phyloP scores from a whole-genome alignment of 2,329 filamentous ascomycete genomes.

The Orbilia quercus region DNA sequence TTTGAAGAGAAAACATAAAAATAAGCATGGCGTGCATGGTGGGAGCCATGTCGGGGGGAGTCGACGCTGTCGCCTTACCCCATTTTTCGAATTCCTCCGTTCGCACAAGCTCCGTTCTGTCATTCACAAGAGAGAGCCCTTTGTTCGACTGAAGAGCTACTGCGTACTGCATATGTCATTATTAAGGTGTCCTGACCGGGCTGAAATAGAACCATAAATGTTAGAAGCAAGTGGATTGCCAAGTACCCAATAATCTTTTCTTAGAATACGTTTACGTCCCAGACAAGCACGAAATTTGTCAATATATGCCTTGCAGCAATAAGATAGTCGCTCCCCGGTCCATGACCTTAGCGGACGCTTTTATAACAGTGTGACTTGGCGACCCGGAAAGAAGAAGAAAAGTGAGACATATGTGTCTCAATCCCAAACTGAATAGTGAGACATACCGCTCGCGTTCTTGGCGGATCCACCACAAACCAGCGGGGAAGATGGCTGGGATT shows the following conservation, averaged over 20 bases:
- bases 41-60: slow-evolving; percentile 3
- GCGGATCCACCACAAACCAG: slow-evolving; percentile 7
- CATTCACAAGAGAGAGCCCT: background rate
- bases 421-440: slow-evolving; percentile 50
- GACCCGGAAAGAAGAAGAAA: slow-evolving; percentile 29
- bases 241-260: slow-evolving; percentile 38
- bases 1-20: slow-evolving; percentile 24
- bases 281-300: slow-evolving; percentile 31
- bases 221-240: slow-evolving; percentile 3
- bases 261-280: slow-evolving; percentile 38
- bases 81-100: slow-evolving; percentile 20
- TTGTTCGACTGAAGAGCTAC: background rate
- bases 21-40: slow-evolving; percentile 49
- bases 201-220: slow-evolving; percentile 13
- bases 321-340: slow-evolving; percentile 5
- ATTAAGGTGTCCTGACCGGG: background rate
- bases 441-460: slow-evolving; percentile 48
- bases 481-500: slow-evolving; percentile 18
- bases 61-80: slow-evolving; percentile 18
- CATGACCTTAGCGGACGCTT: slow-evolving; percentile 20
- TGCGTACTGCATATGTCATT: no score
- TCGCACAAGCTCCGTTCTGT: background rate
- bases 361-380: slow-evolving; percentile 7
- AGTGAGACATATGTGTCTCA: slow-evolving; percentile 43
- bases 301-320: slow-evolving; percentile 14